Base-by-base conservation (phyloP, 768 basidiomycete species). In the Naganishia friedmannii region DNA sequence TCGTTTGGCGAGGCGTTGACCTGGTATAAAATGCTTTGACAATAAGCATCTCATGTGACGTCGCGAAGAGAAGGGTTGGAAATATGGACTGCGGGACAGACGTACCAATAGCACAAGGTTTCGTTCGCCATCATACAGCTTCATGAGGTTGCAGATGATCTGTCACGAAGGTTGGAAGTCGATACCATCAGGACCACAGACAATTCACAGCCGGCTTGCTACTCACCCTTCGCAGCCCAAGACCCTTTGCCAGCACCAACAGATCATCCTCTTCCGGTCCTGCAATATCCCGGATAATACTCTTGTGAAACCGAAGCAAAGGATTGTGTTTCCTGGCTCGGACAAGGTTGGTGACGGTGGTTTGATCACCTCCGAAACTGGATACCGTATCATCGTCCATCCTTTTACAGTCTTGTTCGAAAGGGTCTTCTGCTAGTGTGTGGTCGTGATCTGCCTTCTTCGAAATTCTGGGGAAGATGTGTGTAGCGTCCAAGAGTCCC, bases 41-140 rank as follows among this genome's bases (percentile, higher is more conserved):
- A 12, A 23, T 51, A 2, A 51, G 48, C 23, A 51, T n/a, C 23
- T 51, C 6, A 37, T 5, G 12, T 37, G 34, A 37, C 6, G 12
- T 37, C 12, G n/a, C n/a, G n/a, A 51, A n/a, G 34, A 34, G 34
- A 34, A 2, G 19, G 29, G 10, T 19, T 10, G 31, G 6, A 57
- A 21, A 21, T 6, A 34, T 28, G 10, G 32, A 17, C n/a, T 34
- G 31, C 32, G 28, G 4, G 34, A 57, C n/a, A n/a, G n/a, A n/a
- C 60, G 13, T 29, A 97, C 88, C 26, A 99, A 83, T 10, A 98
- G 82, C 53, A 98, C 86, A 19, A 96, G 86, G 76, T 86, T 93
- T 70, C 88, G 86, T 39, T 91, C 88, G 26, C 89, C 86, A 83
- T 93, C 91, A 78, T 95, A 98, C 48, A 95, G 91, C 82, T 94